Conservation (phyloP, 2,329 filamentous ascomycete genomes). For the Phyllosticta citrichinensis region DNA sequence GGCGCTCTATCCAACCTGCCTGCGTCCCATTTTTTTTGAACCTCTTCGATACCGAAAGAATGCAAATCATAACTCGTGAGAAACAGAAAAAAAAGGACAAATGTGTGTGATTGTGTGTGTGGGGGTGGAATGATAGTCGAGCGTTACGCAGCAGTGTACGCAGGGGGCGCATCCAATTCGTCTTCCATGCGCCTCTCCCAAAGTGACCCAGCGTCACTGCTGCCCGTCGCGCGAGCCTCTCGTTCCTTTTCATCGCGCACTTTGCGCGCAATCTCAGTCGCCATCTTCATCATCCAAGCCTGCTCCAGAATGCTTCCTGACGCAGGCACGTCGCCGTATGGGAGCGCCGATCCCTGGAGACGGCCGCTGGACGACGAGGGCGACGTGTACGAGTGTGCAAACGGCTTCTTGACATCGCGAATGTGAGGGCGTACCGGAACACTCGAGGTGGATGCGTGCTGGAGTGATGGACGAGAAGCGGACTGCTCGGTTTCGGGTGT, state of each 20-base stretch:
- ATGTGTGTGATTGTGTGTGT: background rate
- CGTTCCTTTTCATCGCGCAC: constrained; percentile 73
- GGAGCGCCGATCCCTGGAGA: constrained; percentile 8
- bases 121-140: background rate
- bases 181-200: constrained; percentile 19
- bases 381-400: constrained; percentile 11
- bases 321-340: constrained; percentile 11
- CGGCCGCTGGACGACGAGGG: background rate
- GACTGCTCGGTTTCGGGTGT: background rate
- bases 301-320: constrained; percentile 57
- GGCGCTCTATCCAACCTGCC: background rate
- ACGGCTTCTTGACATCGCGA: constrained; percentile 11
- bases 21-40: background rate
- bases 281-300: constrained; percentile 89
- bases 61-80: background rate
- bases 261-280: constrained; percentile 76
- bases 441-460: constrained; percentile 1
- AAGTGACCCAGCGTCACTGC: constrained; percentile 12
- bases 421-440: constrained; percentile 14
- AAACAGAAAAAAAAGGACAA: background rate
- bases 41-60: background rate
- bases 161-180: constrained; percentile 23
- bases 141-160: constrained; percentile 21
- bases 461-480: background rate
- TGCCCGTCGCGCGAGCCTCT: constrained; percentile 10